A percentile compares a stretch with the other conserved stretches of the same genome.
These are phyloP conservation scores for Sordaria brevicollis DNA, from an alignment of 495 filamentous ascomycete species.

Conservation along the genomic window DNA sequence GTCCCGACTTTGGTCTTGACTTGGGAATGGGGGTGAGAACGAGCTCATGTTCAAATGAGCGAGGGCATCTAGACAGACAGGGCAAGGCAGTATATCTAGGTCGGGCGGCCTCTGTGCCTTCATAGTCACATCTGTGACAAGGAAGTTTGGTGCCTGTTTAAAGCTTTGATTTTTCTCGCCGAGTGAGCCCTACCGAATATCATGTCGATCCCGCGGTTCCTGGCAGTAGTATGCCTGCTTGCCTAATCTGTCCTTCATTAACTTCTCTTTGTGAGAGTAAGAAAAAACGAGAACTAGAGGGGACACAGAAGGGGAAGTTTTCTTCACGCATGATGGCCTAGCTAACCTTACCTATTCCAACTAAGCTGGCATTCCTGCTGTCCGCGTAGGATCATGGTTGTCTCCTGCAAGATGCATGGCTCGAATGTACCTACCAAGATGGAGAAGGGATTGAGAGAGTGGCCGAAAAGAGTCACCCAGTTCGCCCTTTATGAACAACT, in stretches of 20 bases:
- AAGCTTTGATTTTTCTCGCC: neutral
- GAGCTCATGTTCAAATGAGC: neutral
- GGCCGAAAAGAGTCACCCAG: neutral
- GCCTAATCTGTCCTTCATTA: neutral
- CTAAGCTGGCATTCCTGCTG: neutral
- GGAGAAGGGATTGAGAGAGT: neutral
- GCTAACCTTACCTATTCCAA: neutral
- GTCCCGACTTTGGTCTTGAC: too few species aligned
- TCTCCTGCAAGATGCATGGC: neutral
- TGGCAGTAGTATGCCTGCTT: neutral
- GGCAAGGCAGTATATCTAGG: neutral
- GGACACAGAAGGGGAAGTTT: neutral
- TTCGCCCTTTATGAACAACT: neutral
- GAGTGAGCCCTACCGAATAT: neutral
- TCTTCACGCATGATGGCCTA: neutral
- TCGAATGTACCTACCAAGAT: neutral
- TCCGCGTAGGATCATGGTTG: neutral
- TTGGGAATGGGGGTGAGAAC: neutral
- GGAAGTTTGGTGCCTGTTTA: neutral
- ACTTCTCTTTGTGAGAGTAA: neutral
- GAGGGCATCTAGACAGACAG: neutral
- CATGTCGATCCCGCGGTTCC: neutral
- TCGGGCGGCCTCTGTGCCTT: neutral
- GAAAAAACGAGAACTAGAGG: neutral
- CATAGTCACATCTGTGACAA: neutral